Percentiles rank a stretch among this genome's conserved stretches.
Conservation (phyloP, 139 green algal genomes). For the Raphidocelis subcapitata region DNA sequence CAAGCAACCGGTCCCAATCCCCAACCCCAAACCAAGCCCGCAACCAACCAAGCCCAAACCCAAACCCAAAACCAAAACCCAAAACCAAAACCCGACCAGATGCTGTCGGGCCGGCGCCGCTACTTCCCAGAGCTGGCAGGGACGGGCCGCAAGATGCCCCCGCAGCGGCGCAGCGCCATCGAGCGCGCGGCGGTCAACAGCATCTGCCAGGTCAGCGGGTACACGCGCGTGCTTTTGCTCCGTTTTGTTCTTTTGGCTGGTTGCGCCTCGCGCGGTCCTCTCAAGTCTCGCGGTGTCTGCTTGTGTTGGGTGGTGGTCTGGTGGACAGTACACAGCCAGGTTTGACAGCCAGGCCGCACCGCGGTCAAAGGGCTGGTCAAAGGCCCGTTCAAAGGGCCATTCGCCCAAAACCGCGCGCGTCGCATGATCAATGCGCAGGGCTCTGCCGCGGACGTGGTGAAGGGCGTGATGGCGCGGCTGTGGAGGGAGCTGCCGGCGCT, state of each 20-base stretch:
- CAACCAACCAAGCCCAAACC: too few relatives aligned
- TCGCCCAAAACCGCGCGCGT: too few relatives aligned
- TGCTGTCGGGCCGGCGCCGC: neutral
- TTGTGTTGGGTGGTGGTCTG: neutral
- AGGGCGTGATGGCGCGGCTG: constrained; percentile 60
- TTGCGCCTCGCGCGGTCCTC: too few relatives aligned
- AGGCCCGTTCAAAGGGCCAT: too few relatives aligned
- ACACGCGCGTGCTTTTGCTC: too few relatives aligned
- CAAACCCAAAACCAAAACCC: constrained; percentile 7
- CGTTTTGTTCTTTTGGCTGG: too few relatives aligned
- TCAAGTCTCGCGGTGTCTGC: neutral
- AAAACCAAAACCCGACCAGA: neutral
- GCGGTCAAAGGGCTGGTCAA: too few relatives aligned
- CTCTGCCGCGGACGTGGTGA: constrained; percentile 77
- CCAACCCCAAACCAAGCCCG: too few relatives aligned
- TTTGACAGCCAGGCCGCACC: too few relatives aligned
- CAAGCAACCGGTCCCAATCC: constrained; percentile 37
- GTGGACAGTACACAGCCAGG: too few relatives aligned
- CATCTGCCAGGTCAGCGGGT: constrained; percentile 44
- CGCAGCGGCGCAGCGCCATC: neutral
- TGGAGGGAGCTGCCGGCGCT: constrained; percentile 3
- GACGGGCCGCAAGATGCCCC: too few relatives aligned
- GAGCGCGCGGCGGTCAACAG: constrained; percentile 64
- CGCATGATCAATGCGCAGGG: too few relatives aligned
- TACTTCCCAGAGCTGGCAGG: neutral